Percentiles rank a stretch among this genome's conserved stretches.
These are phyloP conservation scores for Sungouiozyma ichnusensis DNA, from an alignment of 805 yeast species.

Conservation along the genomic window DNA sequence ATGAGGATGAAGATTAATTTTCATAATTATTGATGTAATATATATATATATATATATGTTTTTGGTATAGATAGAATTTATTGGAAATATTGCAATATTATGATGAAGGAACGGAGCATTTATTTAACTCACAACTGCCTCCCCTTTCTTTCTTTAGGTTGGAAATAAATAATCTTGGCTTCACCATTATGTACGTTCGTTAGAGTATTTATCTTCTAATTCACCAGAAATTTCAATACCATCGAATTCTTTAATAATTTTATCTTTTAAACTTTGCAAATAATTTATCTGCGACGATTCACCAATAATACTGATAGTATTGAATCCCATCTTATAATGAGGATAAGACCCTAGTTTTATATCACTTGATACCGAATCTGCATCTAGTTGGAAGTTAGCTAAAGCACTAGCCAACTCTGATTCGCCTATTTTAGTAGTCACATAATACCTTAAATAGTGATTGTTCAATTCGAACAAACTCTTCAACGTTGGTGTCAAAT, in stretches of 20 bases:
- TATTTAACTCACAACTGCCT: too few relatives aligned
- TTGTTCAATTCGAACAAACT: constrained; percentile 29
- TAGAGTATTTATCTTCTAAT: constrained; percentile 38
- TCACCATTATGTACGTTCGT: constrained; percentile 10
- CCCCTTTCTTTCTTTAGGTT: too few relatives aligned
- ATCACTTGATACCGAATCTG: constrained; percentile 20
- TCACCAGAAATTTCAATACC: constrained; percentile 50
- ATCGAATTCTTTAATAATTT: constrained; percentile 36
- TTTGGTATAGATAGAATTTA: background rate
- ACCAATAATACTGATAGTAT: constrained; percentile 70
- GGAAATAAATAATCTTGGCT: too few relatives aligned
- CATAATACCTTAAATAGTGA: constrained; percentile 39
- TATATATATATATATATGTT: background rate
- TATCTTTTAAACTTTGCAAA: constrained; percentile 37
- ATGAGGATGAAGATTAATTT: constrained; percentile 39
- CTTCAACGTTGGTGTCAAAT: constrained; percentile 31
- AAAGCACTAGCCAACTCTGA: constrained; percentile 60
- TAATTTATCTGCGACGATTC: constrained; percentile 29
- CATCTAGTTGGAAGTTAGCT: constrained; percentile 38
- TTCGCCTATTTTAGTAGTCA: constrained; percentile 52
- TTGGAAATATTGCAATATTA: too few relatives aligned
- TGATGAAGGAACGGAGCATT: too few relatives aligned
- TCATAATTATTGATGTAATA: background rate
- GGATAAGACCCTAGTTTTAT: constrained; percentile 83
- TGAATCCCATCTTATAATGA: constrained; percentile 51